Evolutionary conservation across 73 alveolate species (phyloP).

Genomic region (Paramecium caudatum): DNA sequence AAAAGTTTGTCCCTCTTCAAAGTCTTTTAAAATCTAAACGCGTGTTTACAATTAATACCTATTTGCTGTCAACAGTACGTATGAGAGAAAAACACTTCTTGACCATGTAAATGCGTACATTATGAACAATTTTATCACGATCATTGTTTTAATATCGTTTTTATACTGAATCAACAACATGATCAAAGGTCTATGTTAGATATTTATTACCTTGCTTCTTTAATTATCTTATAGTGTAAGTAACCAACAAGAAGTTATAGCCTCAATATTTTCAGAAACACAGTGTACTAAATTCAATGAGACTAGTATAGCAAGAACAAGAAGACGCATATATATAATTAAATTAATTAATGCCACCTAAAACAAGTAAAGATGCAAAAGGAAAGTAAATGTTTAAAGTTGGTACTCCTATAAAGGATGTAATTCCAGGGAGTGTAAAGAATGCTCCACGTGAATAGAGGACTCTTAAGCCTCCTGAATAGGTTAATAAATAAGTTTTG

Average conservation of each 20-base stretch:
- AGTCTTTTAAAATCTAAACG: slow-evolving; percentile 39
- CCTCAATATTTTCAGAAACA: slow-evolving; percentile 22
- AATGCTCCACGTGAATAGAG: slow-evolving; percentile 86
- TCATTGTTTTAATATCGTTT: not conserved
- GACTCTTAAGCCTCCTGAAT: slow-evolving; percentile 78
- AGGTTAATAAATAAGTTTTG: slow-evolving; percentile 70
- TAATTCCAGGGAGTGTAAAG: slow-evolving; percentile 82
- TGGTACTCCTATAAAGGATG: slow-evolving; percentile 81
- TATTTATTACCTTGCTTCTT: not conserved
- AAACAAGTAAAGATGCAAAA: slow-evolving; percentile 49
- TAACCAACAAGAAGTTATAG: slow-evolving; percentile 58
- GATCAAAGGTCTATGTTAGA: not conserved
- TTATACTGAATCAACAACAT: slow-evolving; percentile 10
- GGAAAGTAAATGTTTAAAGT: slow-evolving; percentile 48
- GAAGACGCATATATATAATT: no score
- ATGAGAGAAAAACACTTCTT: slow-evolving; percentile 18
- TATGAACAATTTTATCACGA: not conserved
- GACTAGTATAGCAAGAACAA: not conserved
- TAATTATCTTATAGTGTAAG: not conserved
- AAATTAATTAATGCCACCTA: slow-evolving; percentile 76
- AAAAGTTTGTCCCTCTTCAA: not conserved
- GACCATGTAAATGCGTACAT: not conserved
- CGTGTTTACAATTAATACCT: not conserved
- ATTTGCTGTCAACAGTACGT: not conserved
- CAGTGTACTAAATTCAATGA: not conserved